These are phyloP conservation scores for Magnolia sinica DNA, from an alignment of 164 flowering plant genomes.

Conservation along the genomic window DNA sequence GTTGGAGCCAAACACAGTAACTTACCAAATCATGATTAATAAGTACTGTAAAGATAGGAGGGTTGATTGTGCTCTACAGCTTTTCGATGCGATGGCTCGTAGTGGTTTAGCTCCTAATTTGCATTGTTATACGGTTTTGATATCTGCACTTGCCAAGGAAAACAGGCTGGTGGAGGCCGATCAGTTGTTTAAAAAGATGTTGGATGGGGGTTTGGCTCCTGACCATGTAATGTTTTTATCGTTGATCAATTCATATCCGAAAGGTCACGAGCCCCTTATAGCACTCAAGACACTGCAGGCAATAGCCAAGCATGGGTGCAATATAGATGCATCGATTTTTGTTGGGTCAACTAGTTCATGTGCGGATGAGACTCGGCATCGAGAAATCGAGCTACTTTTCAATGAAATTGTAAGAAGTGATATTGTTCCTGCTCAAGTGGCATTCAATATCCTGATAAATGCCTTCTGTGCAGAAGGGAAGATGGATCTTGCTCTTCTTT, in stretches of 20 bases:
- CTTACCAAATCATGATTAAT: constrained; percentile 41
- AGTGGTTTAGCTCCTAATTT: constrained; percentile 31
- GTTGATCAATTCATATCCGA: constrained; percentile 32
- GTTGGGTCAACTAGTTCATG: constrained; percentile 7
- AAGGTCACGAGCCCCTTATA: constrained; percentile 36
- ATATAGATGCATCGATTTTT: constrained; percentile 21
- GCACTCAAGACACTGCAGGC: constrained; percentile 34
- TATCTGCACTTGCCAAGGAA: constrained; percentile 41
- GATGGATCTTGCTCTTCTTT: constrained; percentile 28
- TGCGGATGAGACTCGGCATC: constrained; percentile 13
- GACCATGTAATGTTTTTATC: constrained; percentile 43
- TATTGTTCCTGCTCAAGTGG: constrained; percentile 28
- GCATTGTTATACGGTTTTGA: constrained; percentile 48
- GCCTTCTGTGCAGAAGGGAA: constrained; percentile 47
- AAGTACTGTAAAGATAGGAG: constrained; percentile 44
- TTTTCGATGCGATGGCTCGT: constrained; percentile 30
- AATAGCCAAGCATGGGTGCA: constrained; percentile 34
- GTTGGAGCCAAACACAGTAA: constrained; percentile 37
- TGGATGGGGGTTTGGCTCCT: constrained; percentile 39
- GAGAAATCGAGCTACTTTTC: constrained; percentile 38
- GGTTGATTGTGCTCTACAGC: constrained; percentile 38
- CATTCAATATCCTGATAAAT: constrained; percentile 37
- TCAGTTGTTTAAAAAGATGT: constrained; percentile 37
- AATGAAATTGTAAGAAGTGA: constrained; percentile 29
- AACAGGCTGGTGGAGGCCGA: constrained; percentile 32